Evolutionary conservation across 306 rosid genomes (phyloP).

Genomic region (apple (Malus domestica)): ASM211411v1 NC_041792.1:2084001-2084500

Average conservation of each 20-base stretch:
- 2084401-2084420: background rate
- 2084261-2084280: background rate
- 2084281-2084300: background rate
- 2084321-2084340: background rate
- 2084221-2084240: background rate
- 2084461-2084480: background rate
- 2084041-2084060: too few relatives aligned
- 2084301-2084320: background rate
- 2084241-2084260: background rate
- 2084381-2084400: background rate
- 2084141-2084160: too few relatives aligned
- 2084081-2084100: fast-evolving
- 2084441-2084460: background rate
- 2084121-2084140: fast-evolving
- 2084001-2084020: too few relatives aligned
- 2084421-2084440: background rate
- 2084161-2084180: too few relatives aligned
- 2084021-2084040: too few relatives aligned
- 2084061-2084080: too few relatives aligned
- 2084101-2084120: fast-evolving
- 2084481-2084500: constrained; percentile 37
- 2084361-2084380: constrained; percentile 10
- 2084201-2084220: too few relatives aligned
- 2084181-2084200: too few relatives aligned
- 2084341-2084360: background rate